phyloP scores from a whole-genome alignment of 2,329 filamentous ascomycete genomes.

The Colletotrichum sp. region DNA sequence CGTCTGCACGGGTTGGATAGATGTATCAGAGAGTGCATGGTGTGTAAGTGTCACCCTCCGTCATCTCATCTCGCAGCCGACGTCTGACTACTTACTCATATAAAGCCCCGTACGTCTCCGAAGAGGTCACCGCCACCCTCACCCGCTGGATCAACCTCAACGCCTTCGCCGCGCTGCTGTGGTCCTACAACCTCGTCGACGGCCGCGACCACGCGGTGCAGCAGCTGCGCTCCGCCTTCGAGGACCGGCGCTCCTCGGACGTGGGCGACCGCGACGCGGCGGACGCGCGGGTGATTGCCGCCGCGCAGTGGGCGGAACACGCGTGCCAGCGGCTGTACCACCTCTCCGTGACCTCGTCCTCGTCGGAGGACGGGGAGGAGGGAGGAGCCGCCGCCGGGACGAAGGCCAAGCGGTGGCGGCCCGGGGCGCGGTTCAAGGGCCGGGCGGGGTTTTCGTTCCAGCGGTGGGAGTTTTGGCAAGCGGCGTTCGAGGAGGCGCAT shows the following conservation, averaged over 20 bases:
- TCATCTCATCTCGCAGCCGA: background rate
- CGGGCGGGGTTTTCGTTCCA: constrained; percentile 5
- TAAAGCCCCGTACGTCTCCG: background rate
- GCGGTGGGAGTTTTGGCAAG: constrained; percentile 21
- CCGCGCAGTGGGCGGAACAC: constrained; percentile 15
- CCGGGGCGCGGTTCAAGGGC: constrained; percentile 1
- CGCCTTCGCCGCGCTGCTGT: constrained; percentile 19
- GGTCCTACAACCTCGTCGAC: constrained; percentile 18
- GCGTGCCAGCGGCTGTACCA: constrained; percentile 17
- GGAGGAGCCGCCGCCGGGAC: background rate
- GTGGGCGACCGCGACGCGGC: background rate
- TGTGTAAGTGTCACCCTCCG: background rate
- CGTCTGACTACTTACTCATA: background rate
- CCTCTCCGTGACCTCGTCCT: background rate
- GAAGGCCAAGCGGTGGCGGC: background rate
- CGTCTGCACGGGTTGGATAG: background rate
- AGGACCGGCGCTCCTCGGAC: constrained; percentile 12
- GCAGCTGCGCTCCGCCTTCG: constrained; percentile 18
- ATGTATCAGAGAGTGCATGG: constrained; percentile 1
- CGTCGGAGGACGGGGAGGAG: background rate
- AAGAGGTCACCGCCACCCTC: background rate
- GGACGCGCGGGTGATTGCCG: constrained; percentile 10
- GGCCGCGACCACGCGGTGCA: constrained; percentile 15
- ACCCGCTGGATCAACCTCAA: constrained; percentile 13
- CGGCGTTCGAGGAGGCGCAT: constrained; percentile 11